Base-by-base conservation (phyloP, 148 eudicot genomes). In the Amaranthus cruentus region DNA sequence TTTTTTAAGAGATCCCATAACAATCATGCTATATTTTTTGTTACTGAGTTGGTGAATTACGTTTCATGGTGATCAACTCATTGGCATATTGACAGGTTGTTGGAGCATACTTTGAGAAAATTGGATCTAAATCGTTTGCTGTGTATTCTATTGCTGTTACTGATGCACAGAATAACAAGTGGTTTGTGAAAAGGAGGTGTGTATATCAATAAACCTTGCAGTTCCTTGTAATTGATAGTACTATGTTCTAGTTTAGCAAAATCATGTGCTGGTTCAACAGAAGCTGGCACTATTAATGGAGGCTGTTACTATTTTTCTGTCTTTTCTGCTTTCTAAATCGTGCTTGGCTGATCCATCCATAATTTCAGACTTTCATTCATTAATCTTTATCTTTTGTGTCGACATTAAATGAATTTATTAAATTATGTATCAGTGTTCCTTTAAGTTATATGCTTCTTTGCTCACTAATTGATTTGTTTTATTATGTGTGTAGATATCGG, bases 181-280 rank as follows among this genome's bases (percentile, higher is more conserved):
- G 96, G 99, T 90, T 91, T 88, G 96, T 95, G 71, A 95, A 95
- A 81, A 86, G 99, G 80, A 95, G 99, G 99, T 95, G 62, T 70
- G 66, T 75, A 62, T 8, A 62, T 8, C 43, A 10, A 49, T 43
- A 15, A 47, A 47, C 51, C 70, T 62, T 73, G 70, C 7, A 28
- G 60, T 54, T 50, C 69, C 55, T 61, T 42, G 70, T 38, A 74
- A 14, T 28, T 54, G 28, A 28, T 28, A 42, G 66, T 51, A 48
- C 59, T 65, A n/a, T 15, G n/a, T 71, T 66, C 57, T 68, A 49
- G 53, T 63, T 60, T 68, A 61, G 58, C 47, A 10, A 46, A n/a
- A 51, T 28, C 14, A 46, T 52, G 28, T 49, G 44, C 58, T 68
- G 62, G 15, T 9, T 8, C 21, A 12, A 21, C 53, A 21, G 38